Evolutionary conservation across 1,139 yeast species (phyloP).

Genomic region (Pichia norvegensis): DNA sequence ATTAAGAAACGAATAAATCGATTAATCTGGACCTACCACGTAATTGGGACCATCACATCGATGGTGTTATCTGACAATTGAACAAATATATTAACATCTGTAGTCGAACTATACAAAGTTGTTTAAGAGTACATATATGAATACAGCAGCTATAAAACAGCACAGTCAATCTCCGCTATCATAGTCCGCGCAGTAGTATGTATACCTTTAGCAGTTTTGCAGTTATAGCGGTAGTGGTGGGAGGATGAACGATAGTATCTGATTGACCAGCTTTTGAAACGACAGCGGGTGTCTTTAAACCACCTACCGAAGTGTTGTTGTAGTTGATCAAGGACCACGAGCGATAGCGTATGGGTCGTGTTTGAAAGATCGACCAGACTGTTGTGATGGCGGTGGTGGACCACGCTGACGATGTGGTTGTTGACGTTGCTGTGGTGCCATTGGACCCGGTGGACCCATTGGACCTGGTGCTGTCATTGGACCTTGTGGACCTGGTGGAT

Average conservation of each 20-base stretch:
- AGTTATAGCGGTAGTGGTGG: slow-evolving; percentile 12
- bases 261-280: no score
- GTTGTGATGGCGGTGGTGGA: background rate
- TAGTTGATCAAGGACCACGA: background rate
- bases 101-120: no score
- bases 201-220: slow-evolving; percentile 5
- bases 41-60: no score
- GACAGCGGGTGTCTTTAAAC: no score
- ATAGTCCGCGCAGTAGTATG: no score
- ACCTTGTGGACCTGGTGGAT: background rate
- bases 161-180: no score
- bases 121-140: no score
- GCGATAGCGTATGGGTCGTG: background rate
- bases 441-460: background rate
- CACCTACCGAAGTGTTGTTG: slow-evolving; percentile 1
- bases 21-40: background rate
- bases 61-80: no score
- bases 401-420: background rate
- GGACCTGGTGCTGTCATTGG: background rate
- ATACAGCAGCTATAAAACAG: no score
- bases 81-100: no score
- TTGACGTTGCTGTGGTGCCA: slow-evolving; percentile 6
- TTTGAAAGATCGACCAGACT: background rate
- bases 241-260: no score
- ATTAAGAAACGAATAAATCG: background rate